These are phyloP conservation scores for Colletotrichum tropicicola DNA, from an alignment of 2,329 filamentous ascomycete species.

Conservation along the genomic window DNA sequence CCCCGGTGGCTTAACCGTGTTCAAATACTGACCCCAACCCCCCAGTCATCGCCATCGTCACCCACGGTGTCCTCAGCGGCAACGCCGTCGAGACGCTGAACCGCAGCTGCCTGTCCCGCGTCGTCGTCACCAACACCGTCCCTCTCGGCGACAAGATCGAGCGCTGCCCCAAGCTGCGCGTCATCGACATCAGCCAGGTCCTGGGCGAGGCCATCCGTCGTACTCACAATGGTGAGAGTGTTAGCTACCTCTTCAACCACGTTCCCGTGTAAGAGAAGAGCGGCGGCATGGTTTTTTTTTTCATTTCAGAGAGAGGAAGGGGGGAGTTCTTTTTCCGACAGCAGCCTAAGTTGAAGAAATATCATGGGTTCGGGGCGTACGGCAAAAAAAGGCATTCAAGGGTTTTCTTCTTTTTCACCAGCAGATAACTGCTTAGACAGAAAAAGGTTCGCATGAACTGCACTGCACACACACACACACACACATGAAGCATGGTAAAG, in stretches of 20 bases:
- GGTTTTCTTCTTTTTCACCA: neutral
- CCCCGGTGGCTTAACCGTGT: neutral
- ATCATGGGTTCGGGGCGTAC: conserved; percentile 12
- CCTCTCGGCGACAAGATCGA: conserved; percentile 76
- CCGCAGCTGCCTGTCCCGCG: conserved; percentile 75
- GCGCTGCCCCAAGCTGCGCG: conserved; percentile 81
- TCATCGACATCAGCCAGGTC: conserved; percentile 91
- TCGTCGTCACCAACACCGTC: conserved; percentile 87
- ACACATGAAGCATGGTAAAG: no score
- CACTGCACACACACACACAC: no score
- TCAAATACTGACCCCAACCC: neutral
- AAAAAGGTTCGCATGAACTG: no score
- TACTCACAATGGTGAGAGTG: conserved; percentile 71
- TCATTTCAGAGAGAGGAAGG: no score
- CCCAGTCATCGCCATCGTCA: conserved; percentile 85
- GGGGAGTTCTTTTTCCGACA: neutral
- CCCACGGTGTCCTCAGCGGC: conserved; percentile 89
- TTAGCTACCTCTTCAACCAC: conserved; percentile 65
- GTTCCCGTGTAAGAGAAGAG: conserved; percentile 44
- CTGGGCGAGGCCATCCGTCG: conserved; percentile 66
- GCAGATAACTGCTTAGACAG: neutral
- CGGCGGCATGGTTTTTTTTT: neutral
- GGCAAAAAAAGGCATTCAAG: conserved; percentile 13
- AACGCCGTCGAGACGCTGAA: conserved; percentile 90
- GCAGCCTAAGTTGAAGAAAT: neutral